Conservation (phyloP, 164 flowering plant genomes). For the Protea cynaroides region DNA sequence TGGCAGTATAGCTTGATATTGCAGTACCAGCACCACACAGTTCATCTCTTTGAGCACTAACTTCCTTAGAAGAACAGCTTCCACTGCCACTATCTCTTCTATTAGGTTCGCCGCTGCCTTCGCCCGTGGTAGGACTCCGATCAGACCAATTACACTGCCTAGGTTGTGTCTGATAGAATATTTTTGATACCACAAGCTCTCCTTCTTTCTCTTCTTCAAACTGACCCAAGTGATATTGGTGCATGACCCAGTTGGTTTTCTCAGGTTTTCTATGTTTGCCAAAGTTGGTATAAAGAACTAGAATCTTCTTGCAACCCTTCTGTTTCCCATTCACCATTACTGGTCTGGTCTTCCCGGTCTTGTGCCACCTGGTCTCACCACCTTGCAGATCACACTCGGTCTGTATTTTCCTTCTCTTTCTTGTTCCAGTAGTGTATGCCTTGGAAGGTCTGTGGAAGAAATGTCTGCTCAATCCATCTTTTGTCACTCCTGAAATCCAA, state of each 20-base stretch:
- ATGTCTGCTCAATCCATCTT: constrained; percentile 92
- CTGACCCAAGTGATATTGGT: constrained; percentile 94
- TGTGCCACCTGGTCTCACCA: constrained; percentile 99
- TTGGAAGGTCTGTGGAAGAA: constrained; percentile 99
- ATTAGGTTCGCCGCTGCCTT: constrained; percentile 30
- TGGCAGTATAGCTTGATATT: constrained; percentile 36
- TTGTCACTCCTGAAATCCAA: constrained; percentile 67
- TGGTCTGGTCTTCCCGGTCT: constrained; percentile 96
- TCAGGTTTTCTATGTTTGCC: constrained; percentile 94
- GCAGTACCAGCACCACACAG: constrained; percentile 30
- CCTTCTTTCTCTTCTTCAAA: constrained; percentile 97
- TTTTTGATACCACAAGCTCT: constrained; percentile 95
- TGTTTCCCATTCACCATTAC: constrained; percentile 92
- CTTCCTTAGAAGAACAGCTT: constrained; percentile 47
- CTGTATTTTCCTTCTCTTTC: constrained; percentile 93
- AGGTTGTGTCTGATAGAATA: constrained; percentile 96
- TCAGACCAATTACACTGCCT: constrained; percentile 86
- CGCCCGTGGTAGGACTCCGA: constrained; percentile 26
- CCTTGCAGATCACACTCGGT: constrained; percentile 90
- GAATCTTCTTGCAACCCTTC: constrained; percentile 96
- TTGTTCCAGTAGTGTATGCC: constrained; percentile 97
- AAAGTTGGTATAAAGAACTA: constrained; percentile 94
- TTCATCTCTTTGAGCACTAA: constrained; percentile 36
- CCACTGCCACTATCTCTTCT: constrained; percentile 55
- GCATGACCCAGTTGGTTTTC: constrained; percentile 99